phyloP scores from a whole-genome alignment of 306 rosid species.

The Begonia masoniana region DNA sequence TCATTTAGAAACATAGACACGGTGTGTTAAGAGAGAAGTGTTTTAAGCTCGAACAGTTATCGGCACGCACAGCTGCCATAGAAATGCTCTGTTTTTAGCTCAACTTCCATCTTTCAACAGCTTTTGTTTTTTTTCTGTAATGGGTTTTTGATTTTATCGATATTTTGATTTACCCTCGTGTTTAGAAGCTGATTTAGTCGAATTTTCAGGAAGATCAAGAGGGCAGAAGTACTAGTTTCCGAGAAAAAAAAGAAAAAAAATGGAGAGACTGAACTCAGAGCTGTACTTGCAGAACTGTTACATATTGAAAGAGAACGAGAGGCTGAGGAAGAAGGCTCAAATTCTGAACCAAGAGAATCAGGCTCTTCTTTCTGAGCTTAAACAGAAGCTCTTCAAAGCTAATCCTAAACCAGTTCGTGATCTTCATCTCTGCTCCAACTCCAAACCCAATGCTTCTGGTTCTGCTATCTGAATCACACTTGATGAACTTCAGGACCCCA shows the following conservation, averaged over 20 bases:
- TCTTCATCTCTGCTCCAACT: conserved; percentile 42
- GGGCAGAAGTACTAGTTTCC: not conserved
- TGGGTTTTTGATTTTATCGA: too few species aligned
- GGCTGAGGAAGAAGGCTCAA: conserved; percentile 93
- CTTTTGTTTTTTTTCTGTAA: not conserved
- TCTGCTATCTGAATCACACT: conserved; percentile 33
- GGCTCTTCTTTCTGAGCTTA: conserved; percentile 70
- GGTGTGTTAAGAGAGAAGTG: conserved; percentile 1
- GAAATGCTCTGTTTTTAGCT: conserved; percentile 20
- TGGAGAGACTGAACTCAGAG: conserved; percentile 95
- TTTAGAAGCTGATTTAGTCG: conserved; percentile 15
- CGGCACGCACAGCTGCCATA: too few species aligned
- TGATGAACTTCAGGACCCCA: conserved; percentile 36
- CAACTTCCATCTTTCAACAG: not conserved
- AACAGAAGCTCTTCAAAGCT: conserved; percentile 69
- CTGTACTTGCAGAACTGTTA: conserved; percentile 85
- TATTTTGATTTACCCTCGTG: not conserved
- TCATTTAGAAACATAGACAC: conserved; percentile 32
- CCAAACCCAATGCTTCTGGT: conserved; percentile 40
- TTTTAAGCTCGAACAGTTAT: conserved; percentile 7
- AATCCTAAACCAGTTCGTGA: conserved; percentile 51
- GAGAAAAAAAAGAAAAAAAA: too few species aligned
- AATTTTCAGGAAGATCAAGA: not conserved
- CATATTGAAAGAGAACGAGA: conserved; percentile 94
- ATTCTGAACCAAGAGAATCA: conserved; percentile 94